phyloP scores from a whole-genome alignment of 2,329 filamentous ascomycete species.

The Ophiostoma angusticollis region DNA sequence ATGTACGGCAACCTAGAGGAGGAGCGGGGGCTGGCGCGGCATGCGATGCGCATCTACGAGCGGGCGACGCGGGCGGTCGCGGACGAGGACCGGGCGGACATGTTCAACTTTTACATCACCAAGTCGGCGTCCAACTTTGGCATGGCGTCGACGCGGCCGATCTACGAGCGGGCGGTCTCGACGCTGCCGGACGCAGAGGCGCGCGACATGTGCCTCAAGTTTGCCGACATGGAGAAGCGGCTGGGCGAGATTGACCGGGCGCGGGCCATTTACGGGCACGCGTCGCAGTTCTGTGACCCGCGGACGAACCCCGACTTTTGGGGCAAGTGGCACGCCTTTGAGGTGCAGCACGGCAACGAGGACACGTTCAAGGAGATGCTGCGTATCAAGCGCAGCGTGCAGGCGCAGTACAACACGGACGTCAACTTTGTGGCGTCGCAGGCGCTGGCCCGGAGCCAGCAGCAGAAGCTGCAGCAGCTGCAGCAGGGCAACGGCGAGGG shows the following conservation, averaged over 20 bases:
- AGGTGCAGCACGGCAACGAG: slow-evolving; percentile 96
- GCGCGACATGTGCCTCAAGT: slow-evolving; percentile 96
- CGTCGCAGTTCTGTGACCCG: slow-evolving; percentile 93
- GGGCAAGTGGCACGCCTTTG: slow-evolving; percentile 94
- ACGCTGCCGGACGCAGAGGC: slow-evolving; percentile 88
- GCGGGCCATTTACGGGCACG: slow-evolving; percentile 89
- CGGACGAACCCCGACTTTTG: slow-evolving; percentile 83
- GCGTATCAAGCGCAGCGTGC: slow-evolving; percentile 90
- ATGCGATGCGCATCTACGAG: slow-evolving; percentile 99
- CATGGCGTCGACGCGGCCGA: slow-evolving; percentile 81
- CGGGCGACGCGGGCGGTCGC: slow-evolving; percentile 87
- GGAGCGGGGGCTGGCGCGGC: slow-evolving; percentile 81
- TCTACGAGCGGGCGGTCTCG: slow-evolving; percentile 91
- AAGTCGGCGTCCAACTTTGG: slow-evolving; percentile 90
- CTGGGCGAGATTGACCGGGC: slow-evolving; percentile 68
- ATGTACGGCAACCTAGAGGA: slow-evolving; percentile 99
- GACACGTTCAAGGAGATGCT: slow-evolving; percentile 99
- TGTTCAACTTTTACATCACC: slow-evolving; percentile 98
- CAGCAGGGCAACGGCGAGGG: slow-evolving; percentile 27
- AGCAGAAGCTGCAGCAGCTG: slow-evolving; percentile 26
- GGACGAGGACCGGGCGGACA: slow-evolving; percentile 87
- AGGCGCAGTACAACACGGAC: slow-evolving; percentile 97
- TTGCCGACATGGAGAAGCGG: slow-evolving; percentile 55
- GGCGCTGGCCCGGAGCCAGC: slow-evolving; percentile 71
- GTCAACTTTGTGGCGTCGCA: slow-evolving; percentile 98